These are phyloP conservation scores for Chytriomyces sp. DNA, from an alignment of 192 early-diverging fungal species.

Conservation along the genomic window DNA sequence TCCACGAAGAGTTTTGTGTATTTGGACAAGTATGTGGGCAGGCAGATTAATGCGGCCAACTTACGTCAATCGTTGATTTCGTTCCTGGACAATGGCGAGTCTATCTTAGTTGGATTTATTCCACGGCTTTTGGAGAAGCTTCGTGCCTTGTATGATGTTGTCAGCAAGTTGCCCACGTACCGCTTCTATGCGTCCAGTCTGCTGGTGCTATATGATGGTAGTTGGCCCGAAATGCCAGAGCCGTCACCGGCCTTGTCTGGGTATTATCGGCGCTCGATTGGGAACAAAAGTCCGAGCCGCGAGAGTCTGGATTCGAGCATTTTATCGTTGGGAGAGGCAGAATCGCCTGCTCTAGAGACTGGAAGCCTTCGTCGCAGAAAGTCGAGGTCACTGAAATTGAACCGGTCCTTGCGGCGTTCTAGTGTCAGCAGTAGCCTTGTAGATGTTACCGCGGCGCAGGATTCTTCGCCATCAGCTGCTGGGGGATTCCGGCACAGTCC, in stretches of 20 bases:
- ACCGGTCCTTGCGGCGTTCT: background rate
- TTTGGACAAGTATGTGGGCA: slow-evolving; percentile 95
- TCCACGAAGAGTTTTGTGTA: slow-evolving; percentile 74
- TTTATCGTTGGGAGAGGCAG: background rate
- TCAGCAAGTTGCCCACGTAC: slow-evolving; percentile 75
- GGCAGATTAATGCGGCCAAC: slow-evolving; percentile 75
- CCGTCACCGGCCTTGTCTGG: background rate
- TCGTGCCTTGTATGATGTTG: slow-evolving; percentile 70
- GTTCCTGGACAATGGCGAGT: slow-evolving; percentile 85
- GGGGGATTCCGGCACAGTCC: too few relatives aligned
- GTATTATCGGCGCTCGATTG: background rate
- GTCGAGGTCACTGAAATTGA: background rate
- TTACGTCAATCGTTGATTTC: slow-evolving; percentile 77
- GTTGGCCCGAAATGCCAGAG: slow-evolving; percentile 35
- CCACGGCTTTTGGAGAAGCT: slow-evolving; percentile 79
- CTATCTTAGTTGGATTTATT: slow-evolving; percentile 75
- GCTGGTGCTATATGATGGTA: slow-evolving; percentile 92
- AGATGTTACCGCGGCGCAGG: background rate
- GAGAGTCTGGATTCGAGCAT: background rate
- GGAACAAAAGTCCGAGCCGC: background rate
- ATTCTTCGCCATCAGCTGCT: too few relatives aligned
- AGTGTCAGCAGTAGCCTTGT: background rate
- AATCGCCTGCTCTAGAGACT: background rate
- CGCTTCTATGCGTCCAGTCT: slow-evolving; percentile 91
- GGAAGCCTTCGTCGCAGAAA: background rate